These are phyloP conservation scores for Microcyclosporella mali DNA, from an alignment of 2,329 filamentous ascomycete genomes.

Conservation along the genomic window DNA sequence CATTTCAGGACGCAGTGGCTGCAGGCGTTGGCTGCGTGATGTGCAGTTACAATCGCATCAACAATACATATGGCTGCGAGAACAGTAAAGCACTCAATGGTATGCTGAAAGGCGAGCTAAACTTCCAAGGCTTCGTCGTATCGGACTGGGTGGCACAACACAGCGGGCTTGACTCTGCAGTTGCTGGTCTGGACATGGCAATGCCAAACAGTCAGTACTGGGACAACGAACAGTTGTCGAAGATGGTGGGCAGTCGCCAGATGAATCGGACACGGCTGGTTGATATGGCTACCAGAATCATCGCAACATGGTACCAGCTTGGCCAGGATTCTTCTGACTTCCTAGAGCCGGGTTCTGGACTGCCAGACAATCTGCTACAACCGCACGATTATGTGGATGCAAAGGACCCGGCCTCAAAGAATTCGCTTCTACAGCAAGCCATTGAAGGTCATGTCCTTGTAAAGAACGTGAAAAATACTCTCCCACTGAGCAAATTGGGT, in stretches of 20 bases:
- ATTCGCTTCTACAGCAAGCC: slow-evolving; percentile 50
- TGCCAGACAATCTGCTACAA: slow-evolving; percentile 45
- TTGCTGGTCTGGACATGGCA: slow-evolving; percentile 62
- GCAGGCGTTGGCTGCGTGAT: slow-evolving; percentile 41
- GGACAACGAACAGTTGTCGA: slow-evolving; percentile 40
- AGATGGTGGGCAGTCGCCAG: slow-evolving; percentile 56
- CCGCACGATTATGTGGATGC: slow-evolving; percentile 52
- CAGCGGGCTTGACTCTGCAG: slow-evolving; percentile 52
- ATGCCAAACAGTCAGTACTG: slow-evolving; percentile 50
- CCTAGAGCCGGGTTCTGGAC: slow-evolving; percentile 41
- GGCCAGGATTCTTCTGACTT: slow-evolving; percentile 44
- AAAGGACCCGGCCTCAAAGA: slow-evolving; percentile 45
- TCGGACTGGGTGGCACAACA: slow-evolving; percentile 64
- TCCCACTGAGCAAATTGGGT: slow-evolving; percentile 48
- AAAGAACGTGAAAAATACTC: slow-evolving; percentile 52
- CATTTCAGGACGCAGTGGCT: slow-evolving; percentile 45
- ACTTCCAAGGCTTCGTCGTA: slow-evolving; percentile 66
- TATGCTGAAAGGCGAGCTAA: slow-evolving; percentile 66
- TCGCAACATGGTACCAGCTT: slow-evolving; percentile 54
- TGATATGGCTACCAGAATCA: slow-evolving; percentile 53
- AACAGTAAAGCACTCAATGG: slow-evolving; percentile 65
- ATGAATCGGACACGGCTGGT: slow-evolving; percentile 51
- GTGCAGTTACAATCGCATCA: slow-evolving; percentile 34
- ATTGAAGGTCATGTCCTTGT: slow-evolving; percentile 59
- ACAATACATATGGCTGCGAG: slow-evolving; percentile 54